A percentile compares a stretch with the other conserved stretches of the same genome.
Evolutionary conservation across 2,329 filamentous ascomycete genomes (phyloP).

Genomic region (Knufia petricola): DNA sequence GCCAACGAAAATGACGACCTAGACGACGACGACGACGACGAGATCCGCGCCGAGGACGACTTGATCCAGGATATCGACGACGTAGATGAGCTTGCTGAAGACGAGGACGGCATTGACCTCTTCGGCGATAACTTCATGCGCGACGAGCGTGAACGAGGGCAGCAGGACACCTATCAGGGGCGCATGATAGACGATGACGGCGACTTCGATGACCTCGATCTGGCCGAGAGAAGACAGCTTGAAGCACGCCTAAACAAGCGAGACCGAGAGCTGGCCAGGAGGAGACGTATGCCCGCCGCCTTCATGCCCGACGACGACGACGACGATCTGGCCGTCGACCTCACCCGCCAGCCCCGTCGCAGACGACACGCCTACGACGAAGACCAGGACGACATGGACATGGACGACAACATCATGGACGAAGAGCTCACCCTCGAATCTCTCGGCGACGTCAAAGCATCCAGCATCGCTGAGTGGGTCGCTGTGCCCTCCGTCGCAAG

Average conservation of each 20-base stretch:
- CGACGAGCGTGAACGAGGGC: conserved; percentile 44
- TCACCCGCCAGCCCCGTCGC: conserved; percentile 75
- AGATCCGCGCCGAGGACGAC: conserved; percentile 43
- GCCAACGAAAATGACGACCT: conserved; percentile 32
- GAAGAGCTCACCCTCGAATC: conserved; percentile 90
- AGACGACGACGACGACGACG: conserved; percentile 33
- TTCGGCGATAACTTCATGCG: conserved; percentile 59
- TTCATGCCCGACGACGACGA: conserved; percentile 68
- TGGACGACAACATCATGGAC: conserved; percentile 89
- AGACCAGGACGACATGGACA: conserved; percentile 76
- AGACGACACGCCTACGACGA: conserved; percentile 89
- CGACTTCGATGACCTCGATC: conserved; percentile 54
- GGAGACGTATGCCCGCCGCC: conserved; percentile 51
- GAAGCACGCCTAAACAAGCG: conserved; percentile 53
- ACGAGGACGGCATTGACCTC: conserved; percentile 59
- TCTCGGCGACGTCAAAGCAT: conserved; percentile 83
- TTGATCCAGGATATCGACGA: conserved; percentile 56
- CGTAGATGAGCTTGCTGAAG: conserved; percentile 58
- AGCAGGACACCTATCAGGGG: conserved; percentile 46
- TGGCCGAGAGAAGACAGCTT: conserved; percentile 49
- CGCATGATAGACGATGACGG: conserved; percentile 55
- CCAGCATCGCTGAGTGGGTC: conserved; percentile 92
- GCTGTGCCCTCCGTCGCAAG: conserved; percentile 79
- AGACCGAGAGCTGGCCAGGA: conserved; percentile 50
- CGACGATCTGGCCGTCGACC: conserved; percentile 72